Evolutionary conservation across 1,139 yeast genomes (phyloP).

Genomic region (Nadsonia commutata): DNA sequence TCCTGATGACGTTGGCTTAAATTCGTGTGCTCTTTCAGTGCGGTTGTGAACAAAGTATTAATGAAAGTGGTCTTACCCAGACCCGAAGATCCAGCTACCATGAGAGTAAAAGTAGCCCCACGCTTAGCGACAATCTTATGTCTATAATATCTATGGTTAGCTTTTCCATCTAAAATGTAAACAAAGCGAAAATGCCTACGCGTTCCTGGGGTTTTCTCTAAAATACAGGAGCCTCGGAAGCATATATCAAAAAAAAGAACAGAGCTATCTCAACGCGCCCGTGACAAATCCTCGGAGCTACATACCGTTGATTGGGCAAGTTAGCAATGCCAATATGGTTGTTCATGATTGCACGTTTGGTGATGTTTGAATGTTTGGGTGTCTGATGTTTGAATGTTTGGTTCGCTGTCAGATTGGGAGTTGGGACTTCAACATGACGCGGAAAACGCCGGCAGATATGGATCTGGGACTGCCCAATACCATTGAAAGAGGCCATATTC

Average conservation of each 20-base stretch:
- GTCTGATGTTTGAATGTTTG: no score
- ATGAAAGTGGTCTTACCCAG: constrained; percentile 80
- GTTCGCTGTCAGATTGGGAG: no score
- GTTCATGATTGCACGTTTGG: constrained; percentile 7
- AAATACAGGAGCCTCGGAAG: no score
- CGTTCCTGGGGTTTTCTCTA: no score
- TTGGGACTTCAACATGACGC: no score
- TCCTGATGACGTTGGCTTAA: constrained; percentile 52
- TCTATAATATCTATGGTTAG: constrained; percentile 22
- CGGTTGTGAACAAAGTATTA: constrained; percentile 61
- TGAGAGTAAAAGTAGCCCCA: constrained; percentile 81
- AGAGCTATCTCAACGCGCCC: no score
- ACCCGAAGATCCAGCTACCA: constrained; percentile 96
- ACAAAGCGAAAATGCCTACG: neutral
- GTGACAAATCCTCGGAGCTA: no score
- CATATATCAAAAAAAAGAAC: no score
- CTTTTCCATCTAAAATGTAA: neutral
- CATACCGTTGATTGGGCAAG: constrained; percentile 83
- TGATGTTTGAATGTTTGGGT: no score
- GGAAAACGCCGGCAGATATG: no score
- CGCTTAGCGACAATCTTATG: constrained; percentile 78
- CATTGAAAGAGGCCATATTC: no score
- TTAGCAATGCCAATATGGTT: constrained; percentile 61
- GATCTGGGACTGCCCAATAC: no score
- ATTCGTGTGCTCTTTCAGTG: constrained; percentile 50